phyloP scores from a whole-genome alignment of 2,329 filamentous ascomycete genomes.

The Hypoxylon sp. region DNA sequence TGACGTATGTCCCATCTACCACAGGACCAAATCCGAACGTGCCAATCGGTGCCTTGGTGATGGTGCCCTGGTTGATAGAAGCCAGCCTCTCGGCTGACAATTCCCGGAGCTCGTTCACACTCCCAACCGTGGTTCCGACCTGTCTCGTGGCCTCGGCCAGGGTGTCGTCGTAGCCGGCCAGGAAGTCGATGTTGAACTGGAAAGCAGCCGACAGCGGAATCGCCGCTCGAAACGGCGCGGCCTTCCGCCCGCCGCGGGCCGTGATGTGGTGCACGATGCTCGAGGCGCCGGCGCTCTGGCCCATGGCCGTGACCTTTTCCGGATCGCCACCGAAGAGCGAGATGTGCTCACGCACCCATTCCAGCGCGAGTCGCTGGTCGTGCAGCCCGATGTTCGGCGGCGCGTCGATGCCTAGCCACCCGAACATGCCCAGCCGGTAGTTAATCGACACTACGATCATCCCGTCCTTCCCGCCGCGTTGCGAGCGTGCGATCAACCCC shows the following conservation, averaged over 20 bases:
- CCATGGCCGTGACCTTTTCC: conserved; percentile 51
- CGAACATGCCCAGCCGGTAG: conserved; percentile 41
- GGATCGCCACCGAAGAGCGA: conserved; percentile 54
- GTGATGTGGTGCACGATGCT: conserved; percentile 59
- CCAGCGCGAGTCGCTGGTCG: conserved; percentile 57
- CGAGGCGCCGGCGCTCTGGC: conserved; percentile 61
- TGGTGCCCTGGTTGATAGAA: conserved; percentile 38
- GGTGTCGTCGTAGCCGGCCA: conserved; percentile 25
- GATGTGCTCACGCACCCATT: conserved; percentile 60
- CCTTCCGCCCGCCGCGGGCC: conserved; percentile 50
- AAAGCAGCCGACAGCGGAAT: conserved; percentile 40
- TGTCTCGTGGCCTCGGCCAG: conserved; percentile 27
- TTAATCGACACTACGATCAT: conserved; percentile 40
- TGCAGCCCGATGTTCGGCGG: conserved; percentile 58
- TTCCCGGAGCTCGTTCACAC: conserved; percentile 13
- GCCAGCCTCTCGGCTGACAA: conserved; percentile 15
- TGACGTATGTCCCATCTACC: conserved; percentile 39
- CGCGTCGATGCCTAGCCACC: conserved; percentile 37
- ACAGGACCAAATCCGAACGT: conserved; percentile 43
- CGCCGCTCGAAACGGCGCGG: conserved; percentile 33
- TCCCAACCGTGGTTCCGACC: conserved; percentile 9
- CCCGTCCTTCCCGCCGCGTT: conserved; percentile 13
- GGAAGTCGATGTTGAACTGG: conserved; percentile 37
- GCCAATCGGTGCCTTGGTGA: conserved; percentile 37
- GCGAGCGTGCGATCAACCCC: conserved; percentile 35